Conservation (phyloP, 2,329 filamentous ascomycete species). For the Ascochyta rabiei region DNA sequence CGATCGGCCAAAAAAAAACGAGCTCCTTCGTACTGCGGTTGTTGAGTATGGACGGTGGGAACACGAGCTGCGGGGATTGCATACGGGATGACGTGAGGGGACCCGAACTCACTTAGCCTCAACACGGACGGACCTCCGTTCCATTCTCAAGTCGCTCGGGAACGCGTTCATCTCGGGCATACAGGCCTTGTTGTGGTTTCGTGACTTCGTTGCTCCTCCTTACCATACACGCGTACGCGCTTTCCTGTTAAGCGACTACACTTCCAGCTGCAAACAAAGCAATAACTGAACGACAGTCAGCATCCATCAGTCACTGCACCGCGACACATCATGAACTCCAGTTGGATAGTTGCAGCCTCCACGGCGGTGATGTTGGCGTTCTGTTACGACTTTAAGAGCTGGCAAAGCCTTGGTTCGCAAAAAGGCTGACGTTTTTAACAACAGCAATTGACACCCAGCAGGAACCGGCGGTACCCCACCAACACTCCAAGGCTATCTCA, state of each 20-base stretch:
- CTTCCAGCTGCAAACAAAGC: background rate
- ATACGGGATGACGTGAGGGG: conserved; percentile 15
- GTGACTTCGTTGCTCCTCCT: background rate
- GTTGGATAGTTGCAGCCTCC: conserved; percentile 16
- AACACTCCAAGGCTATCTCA: conserved; percentile 37
- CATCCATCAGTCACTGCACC: too few relatives aligned
- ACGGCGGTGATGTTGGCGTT: conserved; percentile 22
- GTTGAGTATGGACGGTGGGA: background rate
- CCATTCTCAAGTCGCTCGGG: background rate
- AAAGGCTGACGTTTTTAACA: background rate
- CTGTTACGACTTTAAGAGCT: conserved; percentile 34
- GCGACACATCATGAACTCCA: background rate
- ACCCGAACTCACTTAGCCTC: background rate
- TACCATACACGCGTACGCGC: background rate
- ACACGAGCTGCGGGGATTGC: conserved; percentile 7
- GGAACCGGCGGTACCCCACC: conserved; percentile 42
- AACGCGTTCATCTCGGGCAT: background rate
- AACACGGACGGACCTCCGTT: background rate
- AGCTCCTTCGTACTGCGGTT: too few relatives aligned
- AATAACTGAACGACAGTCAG: background rate
- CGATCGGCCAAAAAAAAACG: too few relatives aligned
- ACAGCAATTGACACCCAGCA: conserved; percentile 17
- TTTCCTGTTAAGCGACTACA: background rate
- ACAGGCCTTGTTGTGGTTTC: background rate
- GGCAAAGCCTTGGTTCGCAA: conserved; percentile 27